Evolutionary conservation across 2,329 filamentous ascomycete genomes (phyloP), one percentile per base, ranked within the genome.

Genomic region (Talaromyces sp.): DNA sequence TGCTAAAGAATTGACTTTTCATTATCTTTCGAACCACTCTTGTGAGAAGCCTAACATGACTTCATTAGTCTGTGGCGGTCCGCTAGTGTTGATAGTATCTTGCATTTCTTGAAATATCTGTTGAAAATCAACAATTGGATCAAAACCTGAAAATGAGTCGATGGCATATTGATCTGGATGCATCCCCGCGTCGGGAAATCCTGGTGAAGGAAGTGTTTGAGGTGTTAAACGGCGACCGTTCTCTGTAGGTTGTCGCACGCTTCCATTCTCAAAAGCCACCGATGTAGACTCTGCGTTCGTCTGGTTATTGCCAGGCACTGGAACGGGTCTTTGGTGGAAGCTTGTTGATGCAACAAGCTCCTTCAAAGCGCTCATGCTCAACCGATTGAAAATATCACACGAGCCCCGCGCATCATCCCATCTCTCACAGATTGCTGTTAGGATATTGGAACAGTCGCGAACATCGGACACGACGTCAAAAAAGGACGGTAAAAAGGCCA

Each of bases 391-490:
- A 36, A 64, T 57, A 27, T 64, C 62, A 58, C 54, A 62, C 10
- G 62, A 59, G 30, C 36, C 44, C 27, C 66, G 64, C 0, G 63
- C 64, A 23, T 59, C 65, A 34, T 64, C 61, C 65, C 66, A 67
- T n/a, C 66, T 57, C 53, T 66, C 66, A 40, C 64, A 64, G 12
- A 67, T 67, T 30, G 65, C 66, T 9, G 61, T 65, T 27, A 67
- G n/a, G 5, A 67, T 62, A 44, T 66, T 66, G 4, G 66, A 66
- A 55, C 66, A 67, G n/a, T 64, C 61, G 0, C 66, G 60, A 12
- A 65, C 58, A 23, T 63, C 62, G 5, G 60, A 61, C n/a, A 66
- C 40, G 0, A 65, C 62, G 7, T 61, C 55, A 3, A 65, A 30
- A 5, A 63, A 34, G 3, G 61, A 42, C 1, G 66, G 66, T 23